phyloP scores from a whole-genome alignment of 78 protist species.

The Polysphondylium violaceum region DNA sequence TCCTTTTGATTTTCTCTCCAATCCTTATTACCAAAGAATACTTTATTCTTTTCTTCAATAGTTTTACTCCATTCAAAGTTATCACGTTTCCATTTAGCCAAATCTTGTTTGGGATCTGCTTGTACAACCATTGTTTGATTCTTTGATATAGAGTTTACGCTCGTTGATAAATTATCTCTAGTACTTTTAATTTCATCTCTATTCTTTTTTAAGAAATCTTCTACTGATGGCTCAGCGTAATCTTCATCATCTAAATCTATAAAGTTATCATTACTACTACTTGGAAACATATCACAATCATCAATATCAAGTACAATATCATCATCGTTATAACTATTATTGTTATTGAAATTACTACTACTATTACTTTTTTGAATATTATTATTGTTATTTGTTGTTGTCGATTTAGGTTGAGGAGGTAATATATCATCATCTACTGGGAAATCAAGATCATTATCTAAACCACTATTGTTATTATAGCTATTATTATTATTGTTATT shows the following conservation, averaged over 20 bases:
- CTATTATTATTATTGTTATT: neutral
- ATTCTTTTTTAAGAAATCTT: neutral
- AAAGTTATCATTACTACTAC: neutral
- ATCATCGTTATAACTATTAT: constrained; percentile 10
- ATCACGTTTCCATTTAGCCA: neutral
- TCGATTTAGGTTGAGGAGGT: too few species aligned
- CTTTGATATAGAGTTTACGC: neutral
- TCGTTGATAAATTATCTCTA: neutral
- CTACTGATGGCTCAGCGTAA: neutral
- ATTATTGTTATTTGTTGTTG: neutral
- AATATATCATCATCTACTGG: neutral
- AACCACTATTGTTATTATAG: neutral
- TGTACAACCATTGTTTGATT: neutral
- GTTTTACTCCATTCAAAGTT: constrained; percentile 57
- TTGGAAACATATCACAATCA: neutral
- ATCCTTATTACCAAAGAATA: constrained; percentile 53
- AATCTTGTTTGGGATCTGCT: neutral
- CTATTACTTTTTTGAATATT: neutral
- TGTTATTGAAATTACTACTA: constrained; percentile 6
- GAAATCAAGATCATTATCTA: neutral
- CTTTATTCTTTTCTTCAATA: constrained; percentile 3
- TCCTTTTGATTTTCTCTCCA: constrained; percentile 91
- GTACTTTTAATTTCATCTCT: neutral
- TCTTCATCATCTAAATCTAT: neutral
- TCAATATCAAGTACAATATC: neutral